Evolutionary conservation across 2,329 filamentous ascomycete genomes (phyloP).

Genomic region (Clonostachys rhizophaga): DNA sequence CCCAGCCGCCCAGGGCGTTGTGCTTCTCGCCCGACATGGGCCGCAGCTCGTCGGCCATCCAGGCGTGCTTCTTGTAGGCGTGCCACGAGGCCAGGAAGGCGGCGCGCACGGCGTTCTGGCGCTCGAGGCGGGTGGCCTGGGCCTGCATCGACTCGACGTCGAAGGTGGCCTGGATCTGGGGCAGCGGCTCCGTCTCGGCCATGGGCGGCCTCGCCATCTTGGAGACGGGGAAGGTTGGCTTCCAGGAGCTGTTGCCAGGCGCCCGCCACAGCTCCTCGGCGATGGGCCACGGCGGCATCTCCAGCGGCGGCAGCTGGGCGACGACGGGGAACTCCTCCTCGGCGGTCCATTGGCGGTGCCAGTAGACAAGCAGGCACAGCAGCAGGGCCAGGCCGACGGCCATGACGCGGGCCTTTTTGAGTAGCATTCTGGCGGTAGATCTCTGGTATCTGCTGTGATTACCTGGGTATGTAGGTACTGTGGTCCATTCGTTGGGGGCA

Average conservation of each 20-base stretch:
- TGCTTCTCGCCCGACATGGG: conserved; percentile 64
- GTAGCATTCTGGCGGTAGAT: no score
- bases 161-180: conserved; percentile 24
- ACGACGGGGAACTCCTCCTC: no score
- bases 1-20: conserved; percentile 90
- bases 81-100: conserved; percentile 48
- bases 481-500: no score
- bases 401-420: no score
- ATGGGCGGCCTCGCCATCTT: conserved; percentile 22
- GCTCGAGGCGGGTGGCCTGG: conserved; percentile 15
- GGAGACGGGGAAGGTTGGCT: conserved; percentile 16
- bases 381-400: no score
- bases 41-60: conserved; percentile 79
- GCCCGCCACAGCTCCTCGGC: no score
- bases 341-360: no score
- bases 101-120: conserved; percentile 3
- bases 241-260: conserved; percentile 8
- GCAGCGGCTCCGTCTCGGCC: conserved; percentile 15
- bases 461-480: no score
- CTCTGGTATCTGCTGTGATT: no score
- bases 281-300: no score
- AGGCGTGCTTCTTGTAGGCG: conserved; percentile 76
- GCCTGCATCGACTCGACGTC: conserved; percentile 12
- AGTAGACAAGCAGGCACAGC: no score
- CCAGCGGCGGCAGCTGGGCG: no score